These are phyloP conservation scores for Tuber indicum DNA, from an alignment of 495 filamentous ascomycete genomes.

Conservation along the genomic window DNA sequence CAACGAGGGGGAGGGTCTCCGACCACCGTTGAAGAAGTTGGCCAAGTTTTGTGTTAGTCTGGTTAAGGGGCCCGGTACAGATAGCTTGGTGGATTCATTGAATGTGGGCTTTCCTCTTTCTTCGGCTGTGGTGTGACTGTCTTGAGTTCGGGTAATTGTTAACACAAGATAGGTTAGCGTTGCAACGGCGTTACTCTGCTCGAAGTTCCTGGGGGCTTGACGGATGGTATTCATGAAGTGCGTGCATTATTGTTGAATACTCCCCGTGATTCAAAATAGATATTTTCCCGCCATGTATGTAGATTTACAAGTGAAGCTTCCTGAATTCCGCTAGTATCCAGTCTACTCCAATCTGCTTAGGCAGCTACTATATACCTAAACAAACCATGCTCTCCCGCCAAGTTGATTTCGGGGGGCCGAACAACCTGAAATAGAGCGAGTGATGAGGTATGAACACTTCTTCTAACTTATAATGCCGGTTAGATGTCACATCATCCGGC, in stretches of 20 bases:
- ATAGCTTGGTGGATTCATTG: constrained; percentile 28
- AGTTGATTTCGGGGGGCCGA: not conserved
- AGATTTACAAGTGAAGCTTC: not conserved
- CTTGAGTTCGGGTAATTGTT: not conserved
- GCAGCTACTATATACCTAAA: not conserved
- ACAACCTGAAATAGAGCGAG: not conserved
- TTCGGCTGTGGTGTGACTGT: not conserved
- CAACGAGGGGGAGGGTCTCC: constrained; percentile 70
- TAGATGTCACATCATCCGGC: not conserved
- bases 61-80: constrained; percentile 27
- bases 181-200: constrained; percentile 31
- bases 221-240: not conserved
- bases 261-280: not conserved
- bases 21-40: constrained; percentile 53
- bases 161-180: constrained; percentile 25
- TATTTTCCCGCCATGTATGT: not conserved
- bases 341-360: not conserved
- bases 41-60: constrained; percentile 51
- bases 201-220: constrained; percentile 27
- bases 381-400: not conserved
- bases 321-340: not conserved
- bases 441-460: not conserved
- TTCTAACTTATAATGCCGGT: not conserved
- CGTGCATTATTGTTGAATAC: not conserved
- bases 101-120: constrained; percentile 23